Percentiles rank a stretch among this genome's conserved stretches.
Evolutionary conservation across 805 yeast genomes (phyloP).

Genomic region (Yarrowia sp.): DNA sequence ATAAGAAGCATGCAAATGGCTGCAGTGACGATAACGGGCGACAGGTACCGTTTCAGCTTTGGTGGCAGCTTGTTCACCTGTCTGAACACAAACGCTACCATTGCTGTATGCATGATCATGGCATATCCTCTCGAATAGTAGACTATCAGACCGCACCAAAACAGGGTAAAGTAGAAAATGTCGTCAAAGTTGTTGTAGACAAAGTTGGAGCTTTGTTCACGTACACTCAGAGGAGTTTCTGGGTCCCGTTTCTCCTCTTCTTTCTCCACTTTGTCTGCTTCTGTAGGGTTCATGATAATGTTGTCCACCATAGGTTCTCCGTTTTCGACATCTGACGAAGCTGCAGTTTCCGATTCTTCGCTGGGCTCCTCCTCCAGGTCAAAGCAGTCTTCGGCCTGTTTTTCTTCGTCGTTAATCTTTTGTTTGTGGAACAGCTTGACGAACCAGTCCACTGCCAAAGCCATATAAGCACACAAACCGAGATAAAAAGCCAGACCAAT

Average conservation of each 20-base stretch:
- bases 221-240: neutral
- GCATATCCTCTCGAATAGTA: constrained; percentile 57
- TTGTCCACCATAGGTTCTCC: constrained; percentile 8
- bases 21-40: constrained; percentile 69
- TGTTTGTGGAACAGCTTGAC: neutral
- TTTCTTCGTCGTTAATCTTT: neutral
- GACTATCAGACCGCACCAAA: constrained; percentile 56
- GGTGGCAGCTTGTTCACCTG: constrained; percentile 48
- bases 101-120: constrained; percentile 59
- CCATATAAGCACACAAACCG: constrained; percentile 10
- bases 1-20: constrained; percentile 60
- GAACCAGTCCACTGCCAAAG: neutral
- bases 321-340: neutral
- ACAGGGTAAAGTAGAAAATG: constrained; percentile 47
- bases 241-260: neutral
- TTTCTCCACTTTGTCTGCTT: neutral
- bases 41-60: constrained; percentile 50
- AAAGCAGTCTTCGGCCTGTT: neutral
- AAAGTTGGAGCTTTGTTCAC: neutral
- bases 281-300: neutral
- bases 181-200: constrained; percentile 50
- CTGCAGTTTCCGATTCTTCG: neutral
- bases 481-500: constrained; percentile 17
- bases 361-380: neutral
- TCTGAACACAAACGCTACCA: constrained; percentile 57